Percentiles rank a stretch among this genome's conserved stretches.
phyloP scores from a whole-genome alignment of 345 rosid genomes.

The Populus simonii region DNA sequence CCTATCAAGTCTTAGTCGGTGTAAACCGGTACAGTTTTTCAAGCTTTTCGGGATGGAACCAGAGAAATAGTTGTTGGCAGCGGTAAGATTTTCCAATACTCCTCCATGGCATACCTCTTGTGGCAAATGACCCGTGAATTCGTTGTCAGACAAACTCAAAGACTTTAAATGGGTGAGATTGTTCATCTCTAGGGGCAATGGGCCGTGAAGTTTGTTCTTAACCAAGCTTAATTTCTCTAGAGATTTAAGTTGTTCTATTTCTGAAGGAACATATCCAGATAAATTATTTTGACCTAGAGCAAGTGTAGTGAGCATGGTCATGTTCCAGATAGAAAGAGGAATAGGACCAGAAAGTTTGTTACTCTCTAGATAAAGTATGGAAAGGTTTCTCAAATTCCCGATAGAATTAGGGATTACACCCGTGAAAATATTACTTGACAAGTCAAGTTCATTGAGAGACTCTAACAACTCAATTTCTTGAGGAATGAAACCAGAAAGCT shows the following conservation, averaged over 20 bases:
- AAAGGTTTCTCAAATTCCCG: background rate
- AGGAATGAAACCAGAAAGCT: background rate
- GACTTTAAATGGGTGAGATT: background rate
- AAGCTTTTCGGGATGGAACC: background rate
- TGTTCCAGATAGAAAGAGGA: background rate
- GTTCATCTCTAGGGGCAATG: background rate
- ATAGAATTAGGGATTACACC: background rate
- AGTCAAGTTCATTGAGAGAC: background rate
- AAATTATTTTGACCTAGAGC: background rate
- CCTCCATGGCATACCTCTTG: background rate
- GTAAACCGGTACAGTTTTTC: background rate
- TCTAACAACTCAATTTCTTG: background rate
- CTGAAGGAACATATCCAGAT: background rate
- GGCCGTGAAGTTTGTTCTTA: background rate
- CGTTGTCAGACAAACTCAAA: background rate
- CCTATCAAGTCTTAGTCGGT: background rate
- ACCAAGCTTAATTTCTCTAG: fast-evolving
- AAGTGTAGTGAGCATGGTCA: background rate
- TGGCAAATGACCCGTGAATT: background rate
- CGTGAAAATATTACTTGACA: background rate
- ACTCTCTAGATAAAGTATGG: background rate
- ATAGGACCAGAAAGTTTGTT: background rate
- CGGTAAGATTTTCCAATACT: background rate
- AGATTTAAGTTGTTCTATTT: background rate
- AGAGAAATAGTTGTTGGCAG: background rate